A percentile compares a stretch with the other conserved stretches of the same genome.
phyloP scores from a whole-genome alignment of 1,284 basidiomycete genomes.

The Exobasidium cylindrosporum region DNA sequence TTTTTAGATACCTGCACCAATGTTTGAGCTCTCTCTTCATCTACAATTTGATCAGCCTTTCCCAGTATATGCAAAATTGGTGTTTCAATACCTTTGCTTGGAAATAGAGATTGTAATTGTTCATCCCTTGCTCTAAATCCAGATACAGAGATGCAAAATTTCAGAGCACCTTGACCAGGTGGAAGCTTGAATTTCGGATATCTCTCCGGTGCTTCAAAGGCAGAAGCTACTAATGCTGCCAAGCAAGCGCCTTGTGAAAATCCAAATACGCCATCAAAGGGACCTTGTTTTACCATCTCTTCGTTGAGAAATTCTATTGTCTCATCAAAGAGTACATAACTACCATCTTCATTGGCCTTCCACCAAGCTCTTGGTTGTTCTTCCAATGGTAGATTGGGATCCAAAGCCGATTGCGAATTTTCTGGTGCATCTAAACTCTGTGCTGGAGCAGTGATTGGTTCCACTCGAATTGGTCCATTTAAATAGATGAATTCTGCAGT shows the following conservation, averaged over 20 bases:
- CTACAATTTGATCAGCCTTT: conserved; percentile 36
- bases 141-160: conserved; percentile 47
- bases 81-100: conserved; percentile 32
- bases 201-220: conserved; percentile 41
- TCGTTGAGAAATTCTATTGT: conserved; percentile 38
- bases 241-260: conserved; percentile 46
- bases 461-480: conserved; percentile 48
- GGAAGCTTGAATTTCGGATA: conserved; percentile 11
- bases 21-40: conserved; percentile 38
- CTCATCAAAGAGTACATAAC: conserved; percentile 41
- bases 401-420: conserved; percentile 26
- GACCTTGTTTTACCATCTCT: conserved; percentile 31
- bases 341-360: conserved; percentile 34
- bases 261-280: conserved; percentile 51
- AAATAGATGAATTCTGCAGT: conserved; percentile 50
- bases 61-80: conserved; percentile 46
- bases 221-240: conserved; percentile 40
- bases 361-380: conserved; percentile 54
- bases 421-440: conserved; percentile 42
- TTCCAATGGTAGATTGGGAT: conserved; percentile 44
- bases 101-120: conserved; percentile 35
- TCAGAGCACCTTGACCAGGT: conserved; percentile 35
- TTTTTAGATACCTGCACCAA: conserved; percentile 36
- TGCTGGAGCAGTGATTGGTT: conserved; percentile 33
- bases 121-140: conserved; percentile 45